Evolutionary conservation across 768 basidiomycete species (phyloP), one percentile per base, ranked within the genome.

Genomic region (Hypholoma sublateritium): DNA sequence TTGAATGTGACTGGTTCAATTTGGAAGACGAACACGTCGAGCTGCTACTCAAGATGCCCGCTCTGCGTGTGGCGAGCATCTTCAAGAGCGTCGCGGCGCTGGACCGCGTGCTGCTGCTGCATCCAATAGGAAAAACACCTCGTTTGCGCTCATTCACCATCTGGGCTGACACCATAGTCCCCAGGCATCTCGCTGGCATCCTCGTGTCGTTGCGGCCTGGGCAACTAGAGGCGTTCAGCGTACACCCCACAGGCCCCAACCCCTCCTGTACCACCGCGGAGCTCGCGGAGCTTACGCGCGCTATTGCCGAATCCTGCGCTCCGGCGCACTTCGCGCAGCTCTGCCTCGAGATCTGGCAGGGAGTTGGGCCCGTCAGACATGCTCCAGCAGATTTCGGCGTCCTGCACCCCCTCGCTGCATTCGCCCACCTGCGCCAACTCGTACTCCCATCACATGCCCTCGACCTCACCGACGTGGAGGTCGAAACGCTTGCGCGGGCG

Each of bases 381-480:
- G 28, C 36, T 34, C 42, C 16, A 19, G 36, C 11, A 4, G 6
- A 52, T 5, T 11, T 44, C 7, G 3, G 19, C 22, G 55, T 53
- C 39, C 17, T 61, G 3, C 11, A 19, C 28, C 53, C 50, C 9
- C 34, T 61, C 11, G 39, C 58, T 25, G 42, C 53, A 13, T 58
- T 61, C 32, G 47, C 53, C 1, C 13, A 58, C 4, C 43, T 61
- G 6, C 53, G 50, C 32, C n/a, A 48, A 1, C n/a, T 61, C 19
- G 55, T 1, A 32, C 46, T 17, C 21, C 37, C 17, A 41, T 17
- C 39, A 3, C 43, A 51, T 24, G 28, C 58, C 2, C 53, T 59
- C 21, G 51, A 50, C 24, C 13, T 59, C 8, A 51, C 46, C 11
- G 57, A 59, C 41, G 55, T 37, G 24, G 61, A 59, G 39, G 37